phyloP scores from a whole-genome alignment of 2,329 filamentous ascomycete genomes.

The Arthroderma sp. region DNA sequence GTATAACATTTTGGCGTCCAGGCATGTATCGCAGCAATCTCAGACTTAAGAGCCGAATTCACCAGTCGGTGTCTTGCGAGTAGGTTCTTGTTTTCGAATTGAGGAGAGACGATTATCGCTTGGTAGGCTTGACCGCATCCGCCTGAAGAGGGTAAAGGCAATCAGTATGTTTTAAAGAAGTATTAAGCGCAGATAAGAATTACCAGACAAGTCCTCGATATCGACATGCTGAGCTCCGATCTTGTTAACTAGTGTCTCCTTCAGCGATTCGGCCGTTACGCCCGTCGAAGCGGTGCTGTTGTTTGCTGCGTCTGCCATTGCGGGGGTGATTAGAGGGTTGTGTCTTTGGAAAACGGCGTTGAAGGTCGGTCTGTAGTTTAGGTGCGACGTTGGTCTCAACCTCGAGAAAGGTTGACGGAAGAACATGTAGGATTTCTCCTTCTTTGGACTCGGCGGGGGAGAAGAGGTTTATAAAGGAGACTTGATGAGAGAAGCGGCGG shows the following conservation, averaged over 20 bases:
- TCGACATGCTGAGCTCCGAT: constrained; percentile 68
- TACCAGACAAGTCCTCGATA: constrained; percentile 87
- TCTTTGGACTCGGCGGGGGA: background rate
- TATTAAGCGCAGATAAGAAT: background rate
- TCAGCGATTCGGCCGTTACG: constrained; percentile 62
- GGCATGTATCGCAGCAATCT: constrained; percentile 83
- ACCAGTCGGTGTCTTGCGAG: constrained; percentile 78
- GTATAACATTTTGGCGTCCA: constrained; percentile 94
- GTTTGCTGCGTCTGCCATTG: constrained; percentile 26
- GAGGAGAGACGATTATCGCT: constrained; percentile 55
- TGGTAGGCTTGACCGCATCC: constrained; percentile 60
- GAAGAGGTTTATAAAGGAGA: background rate
- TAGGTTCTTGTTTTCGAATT: constrained; percentile 58
- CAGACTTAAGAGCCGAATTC: constrained; percentile 67
- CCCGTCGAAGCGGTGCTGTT: constrained; percentile 35
- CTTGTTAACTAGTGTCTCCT: constrained; percentile 52
- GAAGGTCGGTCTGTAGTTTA: constrained; percentile 4
- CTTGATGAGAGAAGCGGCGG: background rate
- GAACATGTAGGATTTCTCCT: constrained; percentile 9
- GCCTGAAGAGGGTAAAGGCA: constrained; percentile 30
- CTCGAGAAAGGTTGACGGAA: constrained; percentile 5
- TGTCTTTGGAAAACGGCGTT: constrained; percentile 21
- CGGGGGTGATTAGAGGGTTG: constrained; percentile 22
- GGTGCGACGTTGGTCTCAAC: constrained; percentile 1
- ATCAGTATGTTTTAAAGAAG: background rate